phyloP scores from a whole-genome alignment of 768 basidiomycete genomes.

The Pleurotus salmoneostramineus region DNA sequence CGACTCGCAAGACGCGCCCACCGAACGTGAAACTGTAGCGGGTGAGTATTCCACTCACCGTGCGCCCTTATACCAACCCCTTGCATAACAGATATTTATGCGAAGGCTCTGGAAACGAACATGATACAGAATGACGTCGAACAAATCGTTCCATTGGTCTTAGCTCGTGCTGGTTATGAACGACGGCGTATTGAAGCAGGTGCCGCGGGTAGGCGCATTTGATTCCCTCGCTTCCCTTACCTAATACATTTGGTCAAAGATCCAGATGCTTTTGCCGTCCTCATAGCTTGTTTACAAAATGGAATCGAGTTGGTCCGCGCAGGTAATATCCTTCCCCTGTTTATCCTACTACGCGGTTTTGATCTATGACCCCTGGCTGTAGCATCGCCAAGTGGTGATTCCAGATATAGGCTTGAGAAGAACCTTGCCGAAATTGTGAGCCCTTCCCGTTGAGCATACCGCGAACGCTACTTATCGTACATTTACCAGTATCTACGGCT shows the following conservation, averaged over 20 bases:
- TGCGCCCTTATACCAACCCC: neutral
- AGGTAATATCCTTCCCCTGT: constrained; percentile 29
- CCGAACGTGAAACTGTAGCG: constrained; percentile 24
- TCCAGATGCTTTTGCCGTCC: constrained; percentile 44
- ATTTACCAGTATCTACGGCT: constrained; percentile 40
- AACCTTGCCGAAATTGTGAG: constrained; percentile 74
- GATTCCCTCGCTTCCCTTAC: neutral
- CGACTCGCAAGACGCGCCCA: constrained; percentile 25
- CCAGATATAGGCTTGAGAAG: constrained; percentile 77
- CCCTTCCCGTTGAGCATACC: constrained; percentile 9
- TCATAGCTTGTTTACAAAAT: constrained; percentile 58
- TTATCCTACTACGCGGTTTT: neutral
- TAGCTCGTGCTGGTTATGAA: constrained; percentile 65
- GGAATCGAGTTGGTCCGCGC: constrained; percentile 60
- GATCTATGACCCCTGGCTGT: neutral
- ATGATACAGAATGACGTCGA: constrained; percentile 58
- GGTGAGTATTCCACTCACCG: constrained; percentile 14
- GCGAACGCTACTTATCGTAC: neutral
- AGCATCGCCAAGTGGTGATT: constrained; percentile 71
- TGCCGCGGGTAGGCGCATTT: constrained; percentile 30
- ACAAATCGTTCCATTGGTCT: constrained; percentile 56
- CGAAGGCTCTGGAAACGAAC: constrained; percentile 50
- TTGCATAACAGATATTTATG: constrained; percentile 45
- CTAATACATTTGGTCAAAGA: constrained; percentile 18
- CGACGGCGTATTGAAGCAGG: constrained; percentile 48